Percentiles rank a stretch among this genome's conserved stretches.
These are phyloP conservation scores for Leishmania arabica DNA, from an alignment of 208 protist species.

Conservation along the genomic window DNA sequence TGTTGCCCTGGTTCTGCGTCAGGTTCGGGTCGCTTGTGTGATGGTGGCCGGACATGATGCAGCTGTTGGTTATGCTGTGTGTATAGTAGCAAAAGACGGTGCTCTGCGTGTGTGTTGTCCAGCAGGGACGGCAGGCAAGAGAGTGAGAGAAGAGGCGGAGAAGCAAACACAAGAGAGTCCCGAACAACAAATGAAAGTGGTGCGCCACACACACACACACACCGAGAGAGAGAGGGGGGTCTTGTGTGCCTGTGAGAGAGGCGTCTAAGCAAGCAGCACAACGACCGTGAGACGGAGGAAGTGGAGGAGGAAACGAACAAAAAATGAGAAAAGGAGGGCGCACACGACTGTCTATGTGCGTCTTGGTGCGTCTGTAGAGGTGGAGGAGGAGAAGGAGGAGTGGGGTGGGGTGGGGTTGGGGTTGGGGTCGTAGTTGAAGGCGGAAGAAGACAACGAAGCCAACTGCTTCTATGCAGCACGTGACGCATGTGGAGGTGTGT, in stretches of 20 bases:
- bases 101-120: neutral
- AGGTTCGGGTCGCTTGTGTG: slow-evolving; percentile 61
- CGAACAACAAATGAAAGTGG: too few relatives aligned
- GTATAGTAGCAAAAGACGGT: neutral
- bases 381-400: neutral
- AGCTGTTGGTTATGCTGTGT: neutral
- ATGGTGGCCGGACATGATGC: slow-evolving; percentile 60
- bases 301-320: neutral
- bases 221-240: too few relatives aligned
- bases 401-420: too few relatives aligned
- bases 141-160: neutral
- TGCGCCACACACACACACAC: too few relatives aligned
- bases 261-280: neutral
- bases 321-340: neutral
- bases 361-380: neutral
- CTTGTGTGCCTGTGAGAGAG: neutral
- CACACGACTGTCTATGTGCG: neutral
- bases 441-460: neutral
- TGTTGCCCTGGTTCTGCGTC: slow-evolving; percentile 89
- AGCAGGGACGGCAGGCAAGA: neutral
- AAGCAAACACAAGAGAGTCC: too few relatives aligned
- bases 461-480: neutral
- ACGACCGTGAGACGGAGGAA: neutral
- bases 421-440: neutral
- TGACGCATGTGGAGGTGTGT: neutral